phyloP scores from a whole-genome alignment of 495 filamentous ascomycete species.

The Lepraria neglecta region DNA sequence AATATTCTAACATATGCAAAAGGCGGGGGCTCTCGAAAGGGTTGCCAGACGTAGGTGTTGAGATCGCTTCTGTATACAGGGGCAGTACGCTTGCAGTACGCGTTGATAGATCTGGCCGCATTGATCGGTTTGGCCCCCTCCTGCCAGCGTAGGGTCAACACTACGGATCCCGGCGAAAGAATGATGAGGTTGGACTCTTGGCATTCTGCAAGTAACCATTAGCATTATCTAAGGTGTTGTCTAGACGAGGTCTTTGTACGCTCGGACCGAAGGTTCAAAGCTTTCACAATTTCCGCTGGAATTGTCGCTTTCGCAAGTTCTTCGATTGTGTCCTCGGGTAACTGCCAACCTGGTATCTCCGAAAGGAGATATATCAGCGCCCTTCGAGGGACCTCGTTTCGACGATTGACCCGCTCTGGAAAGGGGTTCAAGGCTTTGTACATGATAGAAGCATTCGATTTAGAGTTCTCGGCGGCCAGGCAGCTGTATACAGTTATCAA shows the following conservation, averaged over 20 bases:
- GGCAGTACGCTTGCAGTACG: no score
- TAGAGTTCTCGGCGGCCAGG: neutral
- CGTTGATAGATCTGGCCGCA: no score
- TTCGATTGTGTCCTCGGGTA: neutral
- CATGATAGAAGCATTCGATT: neutral
- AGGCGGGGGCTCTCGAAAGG: conserved; percentile 1
- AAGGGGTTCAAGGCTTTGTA: neutral
- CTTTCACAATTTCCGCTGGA: neutral
- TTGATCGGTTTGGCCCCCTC: no score
- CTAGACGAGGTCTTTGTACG: neutral
- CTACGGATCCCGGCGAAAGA: neutral
- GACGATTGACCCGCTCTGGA: neutral
- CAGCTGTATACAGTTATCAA: neutral
- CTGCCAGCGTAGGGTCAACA: conserved; percentile 6
- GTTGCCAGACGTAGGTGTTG: conserved; percentile 16
- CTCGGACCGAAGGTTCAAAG: neutral
- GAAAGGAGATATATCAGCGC: neutral
- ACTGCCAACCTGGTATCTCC: neutral
- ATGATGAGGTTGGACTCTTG: neutral
- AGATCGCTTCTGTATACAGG: conserved; percentile 6
- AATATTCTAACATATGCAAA: conserved; percentile 7
- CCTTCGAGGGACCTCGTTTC: neutral
- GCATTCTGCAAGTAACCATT: neutral
- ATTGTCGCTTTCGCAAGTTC: neutral
- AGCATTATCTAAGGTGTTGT: neutral